Evolutionary conservation across 768 basidiomycete species (phyloP), one percentile per base, ranked within the genome.

Genomic region (Psilocybe cubensis): DNA sequence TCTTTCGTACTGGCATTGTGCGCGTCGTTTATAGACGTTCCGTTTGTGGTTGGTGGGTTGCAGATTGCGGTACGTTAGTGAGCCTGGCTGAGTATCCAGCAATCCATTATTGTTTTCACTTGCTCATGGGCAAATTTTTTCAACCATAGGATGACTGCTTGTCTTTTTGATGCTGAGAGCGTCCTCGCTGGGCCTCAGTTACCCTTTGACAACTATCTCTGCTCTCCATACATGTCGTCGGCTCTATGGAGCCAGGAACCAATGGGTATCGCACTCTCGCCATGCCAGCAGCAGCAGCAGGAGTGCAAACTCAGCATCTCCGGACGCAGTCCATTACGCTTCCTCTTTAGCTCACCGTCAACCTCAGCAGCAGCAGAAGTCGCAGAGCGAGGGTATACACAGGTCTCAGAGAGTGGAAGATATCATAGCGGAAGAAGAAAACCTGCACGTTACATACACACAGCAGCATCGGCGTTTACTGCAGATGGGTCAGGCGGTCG

Each of bases 91-190:
- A 38, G n/a, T 38, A 11, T 38, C 5, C n/a, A 14, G 12, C 2
- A 38, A 17, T 38, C 5, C 8, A 38, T 14, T 7, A 17, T n/a
- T 9, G 4, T 38, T 3, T 43, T n/a, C 27, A 18, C 23, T 17
- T 20, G 42, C 31, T 50, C 38, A 59, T 49, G 33, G n/a, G n/a
- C 23, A 31, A 53, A 47, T 53, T 48, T 47, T 42, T 25, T 21
- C 12, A 52, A 57, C n/a, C 52, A 27, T 66, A 90, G 88, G 81
- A 90, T 91, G 89, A 87, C 80, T 87, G 84, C 77, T 79, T 76
- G 75, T 74, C 72, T 68, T 75, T 85, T 89, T 86, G 82, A 92
- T 92, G 90, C 83, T 90, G 76, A 85, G 85, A 85, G 88, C 83
- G 84, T 88, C 87, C 83, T 86, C 83, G 79, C 81, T 80, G 83